Base-by-base conservation (phyloP, 2,329 filamentous ascomycete genomes). In the Lizonia empirigonia region DNA sequence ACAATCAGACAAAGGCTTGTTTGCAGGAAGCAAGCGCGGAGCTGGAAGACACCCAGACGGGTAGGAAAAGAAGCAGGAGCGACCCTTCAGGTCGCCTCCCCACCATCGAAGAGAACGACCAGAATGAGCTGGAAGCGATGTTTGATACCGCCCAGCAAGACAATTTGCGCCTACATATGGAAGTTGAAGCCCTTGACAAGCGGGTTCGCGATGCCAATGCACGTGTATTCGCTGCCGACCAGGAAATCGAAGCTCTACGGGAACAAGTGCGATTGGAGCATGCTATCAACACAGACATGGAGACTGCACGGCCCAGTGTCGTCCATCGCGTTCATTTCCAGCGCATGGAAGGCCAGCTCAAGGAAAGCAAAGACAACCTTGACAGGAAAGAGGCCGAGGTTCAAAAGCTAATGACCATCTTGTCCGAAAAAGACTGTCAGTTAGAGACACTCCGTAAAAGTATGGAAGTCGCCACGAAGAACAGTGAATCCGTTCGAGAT, bases 141-240 rank as follows among this genome's bases (percentile, higher is more conserved):
- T 72, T 72, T 50, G 65, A 72, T 26, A 58, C 63, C 1, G 62
- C 68, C 5, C 69, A 72, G 29, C 59, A 70, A 45, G 68, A 72
- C 38, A 72, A 72, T 29, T 33, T 68, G 12, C 59, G 66, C 3
- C 59, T 72, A 1, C 65, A 71, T 35, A 41, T 56, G 1, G 62
- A 72, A 24, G 54, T 69, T 2, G 61, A 67, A 15, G 54, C 58
- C 9, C 48, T 68, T 0, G 68, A 71, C 16, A 69, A 70, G 46
- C 57, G 65, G 32, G 42, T 71, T 7, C 55, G 58, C 7, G 67
- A 71, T 27, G 62, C 68, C 4, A 71, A 69, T 44, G 50, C 59
- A 6, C 58, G 64, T 1, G 42, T 69, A 3, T 70, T 69, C 36
- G 36, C 58, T 8, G 59, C 56, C 2, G 55, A 68, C 22, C 59